phyloP scores from a whole-genome alignment of 2,329 filamentous ascomycete species.

The Periconia macrospinosa region DNA sequence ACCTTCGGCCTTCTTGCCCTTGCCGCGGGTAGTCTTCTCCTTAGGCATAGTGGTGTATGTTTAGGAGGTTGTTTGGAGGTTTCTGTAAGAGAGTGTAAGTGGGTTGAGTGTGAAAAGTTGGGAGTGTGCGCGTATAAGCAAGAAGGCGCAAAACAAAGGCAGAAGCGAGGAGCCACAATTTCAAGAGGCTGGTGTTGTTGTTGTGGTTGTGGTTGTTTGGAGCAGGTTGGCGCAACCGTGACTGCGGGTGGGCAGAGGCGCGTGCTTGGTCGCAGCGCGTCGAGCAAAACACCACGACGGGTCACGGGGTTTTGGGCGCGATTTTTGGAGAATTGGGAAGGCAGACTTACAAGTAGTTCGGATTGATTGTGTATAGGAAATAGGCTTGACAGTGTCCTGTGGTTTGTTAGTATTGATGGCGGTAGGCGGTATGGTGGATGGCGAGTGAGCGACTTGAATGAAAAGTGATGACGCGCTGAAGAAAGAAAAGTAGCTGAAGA shows the following conservation, averaged over 20 bases:
- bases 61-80: slow-evolving; percentile 4
- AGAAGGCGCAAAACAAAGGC: slow-evolving; percentile 1
- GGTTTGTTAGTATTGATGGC: slow-evolving; percentile 30
- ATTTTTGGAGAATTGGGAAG: slow-evolving; percentile 24
- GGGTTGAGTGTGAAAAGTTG: slow-evolving; percentile 3
- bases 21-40: slow-evolving; percentile 65
- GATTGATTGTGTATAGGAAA: slow-evolving; percentile 14
- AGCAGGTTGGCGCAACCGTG: slow-evolving; percentile 2
- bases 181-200: no score
- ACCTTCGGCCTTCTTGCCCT: slow-evolving; percentile 59
- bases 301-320: slow-evolving; percentile 26
- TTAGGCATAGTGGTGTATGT: slow-evolving; percentile 63
- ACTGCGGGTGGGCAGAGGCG: slow-evolving; percentile 5
- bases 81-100: slow-evolving; percentile 16
- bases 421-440: slow-evolving; percentile 23
- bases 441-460: slow-evolving; percentile 6
- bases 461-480: slow-evolving; percentile 31
- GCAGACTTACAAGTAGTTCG: slow-evolving; percentile 25
- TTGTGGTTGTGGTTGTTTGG: not conserved
- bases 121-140: slow-evolving; percentile 1
- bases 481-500: slow-evolving; percentile 30
- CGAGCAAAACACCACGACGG: slow-evolving; percentile 34
- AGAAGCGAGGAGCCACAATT: not conserved
- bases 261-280: slow-evolving; percentile 21
- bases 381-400: slow-evolving; percentile 29